Base-by-base conservation (phyloP, 1,284 basidiomycete genomes). In the Fistulinella staudtii region DNA sequence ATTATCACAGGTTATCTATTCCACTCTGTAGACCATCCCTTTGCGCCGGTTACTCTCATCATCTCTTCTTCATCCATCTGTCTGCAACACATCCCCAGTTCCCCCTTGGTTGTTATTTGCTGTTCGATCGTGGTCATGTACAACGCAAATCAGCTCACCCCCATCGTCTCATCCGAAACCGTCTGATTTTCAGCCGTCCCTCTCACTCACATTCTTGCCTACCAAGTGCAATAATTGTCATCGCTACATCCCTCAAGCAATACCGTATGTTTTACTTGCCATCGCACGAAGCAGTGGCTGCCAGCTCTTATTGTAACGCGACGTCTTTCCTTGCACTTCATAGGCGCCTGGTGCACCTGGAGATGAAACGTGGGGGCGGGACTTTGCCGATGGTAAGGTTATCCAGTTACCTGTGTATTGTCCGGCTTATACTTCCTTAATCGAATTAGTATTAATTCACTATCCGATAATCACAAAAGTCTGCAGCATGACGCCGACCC, bases 121-220 rank as follows among this genome's bases (percentile, higher is more conserved):
- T 63, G 64, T 65, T 65, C 46, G 44, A 46, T 66, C 46, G 63
- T 67, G 64, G 57, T 62, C 64, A 46, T 67, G 65, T 63, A 63
- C 63, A 63, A 65, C 57, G 60, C 61, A 58, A 55, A 63, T 47
- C 61, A 54, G 48, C 53, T 53, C 64, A 51, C 41, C 39, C 17
- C 7, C 62, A 47, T 52, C 63, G 39, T 55, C 58, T 51, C 43
- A 46, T 51, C 45, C 51, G 54, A 56, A 48, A 50, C 49, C 52
- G 53, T 60, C 58, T 65, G 49, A 64, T 62, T 53, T 46, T 42
- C 54, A 50, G 47, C 41, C 49, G 46, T 50, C 39, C 38, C 29
- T 50, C 39, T 45, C 46, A 47, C 50, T 51, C 27, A 50, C 51
- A 45, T 51, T 52, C 46, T 45, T 52, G 50, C 50, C 53, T 51